Percentiles rank a stretch among this genome's conserved stretches.
Conservation (phyloP, 768 basidiomycete genomes). For the Pleurotus giganteus region DNA sequence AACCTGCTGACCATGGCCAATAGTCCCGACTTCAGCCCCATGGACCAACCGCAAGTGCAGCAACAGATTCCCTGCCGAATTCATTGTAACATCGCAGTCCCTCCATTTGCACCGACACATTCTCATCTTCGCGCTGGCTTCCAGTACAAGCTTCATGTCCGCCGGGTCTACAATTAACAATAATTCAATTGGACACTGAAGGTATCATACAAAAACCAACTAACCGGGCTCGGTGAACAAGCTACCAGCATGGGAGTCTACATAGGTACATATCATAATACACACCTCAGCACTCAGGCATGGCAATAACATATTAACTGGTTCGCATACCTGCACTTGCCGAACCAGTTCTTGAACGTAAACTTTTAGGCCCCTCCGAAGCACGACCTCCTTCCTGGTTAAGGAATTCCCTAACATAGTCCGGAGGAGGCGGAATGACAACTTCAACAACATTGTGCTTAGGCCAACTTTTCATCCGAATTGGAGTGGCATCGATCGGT, state of each 20-base stretch:
- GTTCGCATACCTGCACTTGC: slow-evolving; percentile 1
- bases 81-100: slow-evolving; percentile 52
- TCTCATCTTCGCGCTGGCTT: slow-evolving; percentile 48
- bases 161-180: slow-evolving; percentile 34
- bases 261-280: slow-evolving; percentile 12
- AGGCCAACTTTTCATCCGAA: background rate
- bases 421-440: background rate
- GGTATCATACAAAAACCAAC: slow-evolving; percentile 4
- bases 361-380: background rate
- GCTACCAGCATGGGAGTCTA: slow-evolving; percentile 16
- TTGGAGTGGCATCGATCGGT: background rate
- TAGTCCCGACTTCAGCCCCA: slow-evolving; percentile 19
- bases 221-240: slow-evolving; percentile 16
- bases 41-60: slow-evolving; percentile 42
- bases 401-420: background rate
- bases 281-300: background rate
- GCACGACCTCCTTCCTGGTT: background rate
- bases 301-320: background rate
- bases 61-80: slow-evolving; percentile 47
- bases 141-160: slow-evolving; percentile 42
- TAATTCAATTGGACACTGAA: slow-evolving; percentile 13
- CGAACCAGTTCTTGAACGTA: background rate
- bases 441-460: background rate
- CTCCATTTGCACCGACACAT: slow-evolving; percentile 57
- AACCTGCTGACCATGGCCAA: background rate